Conservation (phyloP, 2,329 filamentous ascomycete species). For the Penicillium sp. region DNA sequence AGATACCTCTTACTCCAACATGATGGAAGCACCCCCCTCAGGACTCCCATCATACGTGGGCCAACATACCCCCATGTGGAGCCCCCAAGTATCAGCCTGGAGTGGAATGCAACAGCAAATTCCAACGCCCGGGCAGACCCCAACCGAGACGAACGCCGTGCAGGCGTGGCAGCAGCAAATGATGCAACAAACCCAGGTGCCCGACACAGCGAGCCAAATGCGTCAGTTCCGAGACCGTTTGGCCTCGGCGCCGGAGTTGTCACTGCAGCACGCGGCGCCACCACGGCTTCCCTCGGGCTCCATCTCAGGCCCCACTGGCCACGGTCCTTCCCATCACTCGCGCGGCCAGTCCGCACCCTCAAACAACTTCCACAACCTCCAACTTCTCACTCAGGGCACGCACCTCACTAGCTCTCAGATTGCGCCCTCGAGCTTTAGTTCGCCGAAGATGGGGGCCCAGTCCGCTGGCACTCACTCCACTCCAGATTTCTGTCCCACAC, state of each 20-base stretch:
- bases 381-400: constrained; percentile 23
- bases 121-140: constrained; percentile 20
- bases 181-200: constrained; percentile 26
- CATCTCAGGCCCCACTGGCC: constrained; percentile 18
- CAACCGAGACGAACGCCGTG: constrained; percentile 22
- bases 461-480: constrained; percentile 31
- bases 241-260: constrained; percentile 34
- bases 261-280: constrained; percentile 20
- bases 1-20: constrained; percentile 21
- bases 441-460: constrained; percentile 22
- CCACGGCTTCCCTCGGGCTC: constrained; percentile 15
- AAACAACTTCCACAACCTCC: constrained; percentile 20
- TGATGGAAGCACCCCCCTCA: constrained; percentile 16
- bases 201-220: constrained; percentile 19
- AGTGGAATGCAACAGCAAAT: constrained; percentile 25
- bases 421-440: constrained; percentile 13
- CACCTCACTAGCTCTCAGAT: constrained; percentile 6
- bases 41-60: constrained; percentile 30
- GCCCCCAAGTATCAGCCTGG: constrained; percentile 17
- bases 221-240: constrained; percentile 34
- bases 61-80: constrained; percentile 19
- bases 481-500: constrained; percentile 34
- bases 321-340: constrained; percentile 16
- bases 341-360: constrained; percentile 24
- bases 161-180: constrained; percentile 29